Percentiles rank a stretch among this genome's conserved stretches.
These are phyloP conservation scores for Parathielavia hyrcaniae DNA, from an alignment of 495 filamentous ascomycete species.

Conservation along the genomic window DNA sequence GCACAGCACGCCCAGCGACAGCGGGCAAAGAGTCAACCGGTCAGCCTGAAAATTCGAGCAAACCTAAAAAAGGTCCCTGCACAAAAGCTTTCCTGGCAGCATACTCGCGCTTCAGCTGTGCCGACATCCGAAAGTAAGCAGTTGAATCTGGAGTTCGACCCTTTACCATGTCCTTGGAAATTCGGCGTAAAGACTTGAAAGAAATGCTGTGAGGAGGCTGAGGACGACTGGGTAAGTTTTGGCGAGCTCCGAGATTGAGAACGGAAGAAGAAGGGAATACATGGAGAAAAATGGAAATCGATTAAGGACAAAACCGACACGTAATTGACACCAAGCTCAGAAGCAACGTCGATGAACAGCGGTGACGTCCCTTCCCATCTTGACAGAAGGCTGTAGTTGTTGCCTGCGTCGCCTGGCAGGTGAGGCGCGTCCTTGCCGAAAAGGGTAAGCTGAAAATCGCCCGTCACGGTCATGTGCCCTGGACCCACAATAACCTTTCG, in stretches of 20 bases:
- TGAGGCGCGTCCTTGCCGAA: constrained; percentile 1
- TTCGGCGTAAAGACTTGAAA: neutral
- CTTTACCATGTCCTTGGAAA: neutral
- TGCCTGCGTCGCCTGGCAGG: too few relatives aligned
- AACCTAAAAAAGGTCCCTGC: neutral
- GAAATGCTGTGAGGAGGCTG: neutral
- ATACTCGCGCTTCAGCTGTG: neutral
- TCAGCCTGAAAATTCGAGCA: neutral
- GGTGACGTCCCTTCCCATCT: neutral
- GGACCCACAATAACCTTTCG: neutral
- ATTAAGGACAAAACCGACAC: neutral
- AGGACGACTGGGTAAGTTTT: neutral
- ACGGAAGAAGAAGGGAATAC: neutral
- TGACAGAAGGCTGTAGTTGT: constrained; percentile 5
- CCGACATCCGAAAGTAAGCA: neutral
- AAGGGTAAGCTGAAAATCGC: neutral
- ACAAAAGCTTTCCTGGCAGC: neutral
- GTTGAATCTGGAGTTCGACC: neutral
- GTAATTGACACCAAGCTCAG: neutral
- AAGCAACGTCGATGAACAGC: neutral
- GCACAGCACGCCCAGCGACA: neutral
- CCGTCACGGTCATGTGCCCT: neutral
- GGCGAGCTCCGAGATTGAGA: neutral
- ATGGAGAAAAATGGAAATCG: neutral
- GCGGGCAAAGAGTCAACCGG: neutral